These are phyloP conservation scores for Aspergillus sp. DNA, from an alignment of 2,329 filamentous ascomycete species.

Conservation along the genomic window DNA sequence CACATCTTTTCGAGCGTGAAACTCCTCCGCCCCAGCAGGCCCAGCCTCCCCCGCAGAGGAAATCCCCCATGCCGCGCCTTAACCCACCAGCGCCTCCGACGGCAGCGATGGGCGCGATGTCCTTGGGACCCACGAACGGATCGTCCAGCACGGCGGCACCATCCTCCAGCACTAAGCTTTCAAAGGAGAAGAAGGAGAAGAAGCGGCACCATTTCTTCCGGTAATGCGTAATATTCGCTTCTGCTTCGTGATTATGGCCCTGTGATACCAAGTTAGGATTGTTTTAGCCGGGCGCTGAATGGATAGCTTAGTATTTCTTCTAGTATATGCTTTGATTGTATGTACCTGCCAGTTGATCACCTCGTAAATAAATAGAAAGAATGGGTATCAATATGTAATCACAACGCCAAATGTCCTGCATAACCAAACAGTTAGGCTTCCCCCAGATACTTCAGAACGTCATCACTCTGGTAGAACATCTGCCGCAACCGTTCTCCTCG, in stretches of 20 bases:
- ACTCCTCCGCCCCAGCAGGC: slow-evolving; percentile 51
- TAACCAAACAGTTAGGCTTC: background rate
- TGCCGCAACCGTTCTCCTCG: slow-evolving; percentile 63
- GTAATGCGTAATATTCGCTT: slow-evolving; percentile 14
- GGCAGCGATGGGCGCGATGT: slow-evolving; percentile 36
- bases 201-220: slow-evolving; percentile 59
- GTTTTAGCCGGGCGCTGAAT: slow-evolving; percentile 11
- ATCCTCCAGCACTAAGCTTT: slow-evolving; percentile 23
- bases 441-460: slow-evolving; percentile 72
- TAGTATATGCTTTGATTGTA: slow-evolving; percentile 7
- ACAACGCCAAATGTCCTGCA: background rate
- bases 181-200: slow-evolving; percentile 46
- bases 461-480: slow-evolving; percentile 72
- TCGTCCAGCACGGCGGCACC: slow-evolving; percentile 10
- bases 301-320: background rate
- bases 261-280: slow-evolving; percentile 32
- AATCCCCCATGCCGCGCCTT: slow-evolving; percentile 16
- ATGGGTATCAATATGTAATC: too few species aligned
- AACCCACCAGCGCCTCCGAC: slow-evolving; percentile 29
- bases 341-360: background rate
- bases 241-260: slow-evolving; percentile 21
- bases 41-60: slow-evolving; percentile 18
- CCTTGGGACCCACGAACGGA: slow-evolving; percentile 22
- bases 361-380: too few species aligned
- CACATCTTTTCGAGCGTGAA: slow-evolving; percentile 78